Conservation (phyloP, 2,329 filamentous ascomycete genomes). For the Verticillium albo-atrum region DNA sequence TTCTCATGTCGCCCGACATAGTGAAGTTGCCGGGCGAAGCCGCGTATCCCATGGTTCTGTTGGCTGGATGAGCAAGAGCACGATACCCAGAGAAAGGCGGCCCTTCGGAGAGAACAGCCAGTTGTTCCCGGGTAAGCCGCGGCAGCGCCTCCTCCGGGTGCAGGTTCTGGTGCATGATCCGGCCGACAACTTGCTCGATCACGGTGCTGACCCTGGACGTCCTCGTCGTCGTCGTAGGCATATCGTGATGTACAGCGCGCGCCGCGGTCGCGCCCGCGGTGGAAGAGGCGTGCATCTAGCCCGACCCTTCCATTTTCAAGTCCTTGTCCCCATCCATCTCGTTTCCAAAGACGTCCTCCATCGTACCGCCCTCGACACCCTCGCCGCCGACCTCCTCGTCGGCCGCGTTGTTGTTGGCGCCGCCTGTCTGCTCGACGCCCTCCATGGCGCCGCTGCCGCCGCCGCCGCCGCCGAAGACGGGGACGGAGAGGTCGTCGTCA, state of each 20-base stretch:
- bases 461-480: slow-evolving; percentile 30
- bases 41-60: not conserved
- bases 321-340: slow-evolving; percentile 55
- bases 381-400: slow-evolving; percentile 39
- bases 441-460: slow-evolving; percentile 41
- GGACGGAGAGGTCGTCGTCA: slow-evolving; percentile 34
- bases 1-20: not conserved
- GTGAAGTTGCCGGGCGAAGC: not conserved
- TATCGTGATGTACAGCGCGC: not conserved
- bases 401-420: slow-evolving; percentile 27
- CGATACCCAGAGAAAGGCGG: not conserved
- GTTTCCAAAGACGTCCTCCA: slow-evolving; percentile 51
- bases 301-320: slow-evolving; percentile 32
- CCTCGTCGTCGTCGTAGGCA: not conserved
- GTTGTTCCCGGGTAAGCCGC: not conserved
- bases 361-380: slow-evolving; percentile 43
- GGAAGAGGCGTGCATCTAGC: not conserved
- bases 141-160: not conserved
- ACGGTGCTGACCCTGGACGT: not conserved
- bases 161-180: not conserved
- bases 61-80: not conserved
- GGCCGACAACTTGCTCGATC: not conserved
- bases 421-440: slow-evolving; percentile 35
- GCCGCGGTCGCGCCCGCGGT: not conserved
- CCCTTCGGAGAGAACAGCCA: not conserved